Evolutionary conservation across 306 rosid species (phyloP).

Genomic region (Quercus glauca): DNA sequence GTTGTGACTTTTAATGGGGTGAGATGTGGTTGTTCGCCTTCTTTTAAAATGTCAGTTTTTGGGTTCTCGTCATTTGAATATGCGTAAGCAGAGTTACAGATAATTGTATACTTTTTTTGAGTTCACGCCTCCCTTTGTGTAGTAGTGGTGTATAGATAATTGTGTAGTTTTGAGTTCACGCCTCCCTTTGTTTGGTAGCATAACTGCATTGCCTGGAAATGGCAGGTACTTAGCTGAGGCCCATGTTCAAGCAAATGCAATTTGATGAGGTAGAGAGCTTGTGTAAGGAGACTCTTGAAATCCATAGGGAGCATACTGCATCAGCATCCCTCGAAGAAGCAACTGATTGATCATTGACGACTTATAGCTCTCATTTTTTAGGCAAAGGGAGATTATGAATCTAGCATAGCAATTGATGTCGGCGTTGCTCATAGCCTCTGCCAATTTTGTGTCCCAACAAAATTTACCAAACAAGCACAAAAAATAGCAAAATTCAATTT

Average conservation of each 20-base stretch:
- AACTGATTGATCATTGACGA: slow-evolving; percentile 49
- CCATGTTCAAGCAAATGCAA: slow-evolving; percentile 83
- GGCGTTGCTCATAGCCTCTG: slow-evolving; percentile 37
- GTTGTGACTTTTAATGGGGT: too few species aligned
- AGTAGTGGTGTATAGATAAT: too few species aligned
- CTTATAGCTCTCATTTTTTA: slow-evolving; percentile 82
- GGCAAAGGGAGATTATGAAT: slow-evolving; percentile 75
- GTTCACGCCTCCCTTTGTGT: too few species aligned
- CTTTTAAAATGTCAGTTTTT: too few species aligned
- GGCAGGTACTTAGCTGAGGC: slow-evolving; percentile 92
- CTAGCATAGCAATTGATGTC: slow-evolving; percentile 66
- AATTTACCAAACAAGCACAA: too few species aligned
- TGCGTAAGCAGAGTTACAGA: too few species aligned
- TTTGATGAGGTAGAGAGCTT: slow-evolving; percentile 78
- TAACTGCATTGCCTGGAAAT: slow-evolving; percentile 23
- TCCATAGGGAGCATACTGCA: slow-evolving; percentile 59
- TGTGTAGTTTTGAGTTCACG: too few species aligned
- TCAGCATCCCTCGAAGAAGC: slow-evolving; percentile 85
- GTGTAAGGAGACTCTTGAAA: slow-evolving; percentile 67
- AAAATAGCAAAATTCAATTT: too few species aligned
- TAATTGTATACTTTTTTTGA: too few species aligned
- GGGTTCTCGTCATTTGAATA: too few species aligned
- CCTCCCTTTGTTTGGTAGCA: not conserved
- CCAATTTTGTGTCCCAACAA: too few species aligned
- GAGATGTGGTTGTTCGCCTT: too few species aligned